Evolutionary conservation across 2,329 filamentous ascomycete genomes (phyloP).

Genomic region (Xylariaceae sp.): DNA sequence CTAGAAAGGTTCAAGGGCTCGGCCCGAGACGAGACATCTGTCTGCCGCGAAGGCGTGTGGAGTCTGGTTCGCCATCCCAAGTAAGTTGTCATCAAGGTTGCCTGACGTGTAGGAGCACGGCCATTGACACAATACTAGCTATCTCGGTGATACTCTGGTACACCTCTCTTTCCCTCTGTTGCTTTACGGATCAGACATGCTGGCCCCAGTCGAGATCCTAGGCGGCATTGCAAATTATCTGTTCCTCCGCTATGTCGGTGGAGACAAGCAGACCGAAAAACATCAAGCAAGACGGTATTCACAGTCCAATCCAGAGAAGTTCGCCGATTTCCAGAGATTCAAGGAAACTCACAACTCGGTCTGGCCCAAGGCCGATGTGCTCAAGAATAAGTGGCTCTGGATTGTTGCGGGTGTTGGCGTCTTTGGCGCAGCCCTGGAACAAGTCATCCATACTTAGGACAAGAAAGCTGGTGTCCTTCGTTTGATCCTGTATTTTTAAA

Average conservation of each 20-base stretch:
- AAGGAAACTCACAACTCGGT: slow-evolving; percentile 52
- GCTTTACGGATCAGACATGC: slow-evolving; percentile 48
- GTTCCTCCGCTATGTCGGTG: slow-evolving; percentile 52
- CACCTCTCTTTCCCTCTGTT: slow-evolving; percentile 55
- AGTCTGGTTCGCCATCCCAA: slow-evolving; percentile 58
- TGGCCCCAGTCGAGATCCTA: slow-evolving; percentile 49
- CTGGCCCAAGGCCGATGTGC: slow-evolving; percentile 48
- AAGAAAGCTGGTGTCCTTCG: too few species aligned
- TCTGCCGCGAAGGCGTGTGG: slow-evolving; percentile 55
- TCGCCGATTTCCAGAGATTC: slow-evolving; percentile 47
- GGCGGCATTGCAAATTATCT: slow-evolving; percentile 54
- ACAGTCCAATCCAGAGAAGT: slow-evolving; percentile 44
- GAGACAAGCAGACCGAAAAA: slow-evolving; percentile 50
- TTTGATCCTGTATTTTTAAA: too few species aligned
- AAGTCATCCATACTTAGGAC: slow-evolving; percentile 13
- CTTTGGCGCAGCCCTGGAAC: slow-evolving; percentile 43
- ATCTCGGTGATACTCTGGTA: slow-evolving; percentile 54
- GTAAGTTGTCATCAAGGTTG: too few species aligned
- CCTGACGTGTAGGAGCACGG: too few species aligned
- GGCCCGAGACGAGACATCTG: slow-evolving; percentile 34
- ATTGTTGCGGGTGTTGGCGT: slow-evolving; percentile 44
- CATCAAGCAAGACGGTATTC: slow-evolving; percentile 48
- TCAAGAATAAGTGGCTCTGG: slow-evolving; percentile 53
- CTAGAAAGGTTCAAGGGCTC: slow-evolving; percentile 43
- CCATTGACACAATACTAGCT: slow-evolving; percentile 36